These are phyloP conservation scores for Melastoma candidum DNA, from an alignment of 441 rosid species.

Conservation along the genomic window DNA sequence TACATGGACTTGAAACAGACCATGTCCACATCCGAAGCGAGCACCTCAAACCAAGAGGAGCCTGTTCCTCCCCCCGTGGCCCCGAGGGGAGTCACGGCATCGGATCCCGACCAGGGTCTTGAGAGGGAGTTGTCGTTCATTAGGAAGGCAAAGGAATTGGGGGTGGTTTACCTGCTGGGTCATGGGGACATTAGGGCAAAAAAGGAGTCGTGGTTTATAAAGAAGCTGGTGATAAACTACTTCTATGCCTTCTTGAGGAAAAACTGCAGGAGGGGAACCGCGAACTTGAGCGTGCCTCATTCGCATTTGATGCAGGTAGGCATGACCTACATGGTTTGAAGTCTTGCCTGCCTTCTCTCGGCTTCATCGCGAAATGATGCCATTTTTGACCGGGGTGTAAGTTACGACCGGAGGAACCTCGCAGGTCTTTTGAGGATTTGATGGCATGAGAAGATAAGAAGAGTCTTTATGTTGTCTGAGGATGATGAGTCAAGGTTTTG, in stretches of 20 bases:
- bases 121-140: slow-evolving; percentile 91
- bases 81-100: slow-evolving; percentile 21
- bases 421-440: too few species aligned
- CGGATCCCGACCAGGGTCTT: slow-evolving; percentile 76
- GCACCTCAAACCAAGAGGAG: slow-evolving; percentile 40
- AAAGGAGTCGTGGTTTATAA: slow-evolving; percentile 92
- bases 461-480: too few species aligned
- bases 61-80: slow-evolving; percentile 7
- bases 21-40: slow-evolving; percentile 43
- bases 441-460: too few species aligned
- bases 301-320: slow-evolving; percentile 95
- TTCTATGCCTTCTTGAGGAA: slow-evolving; percentile 89
- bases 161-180: slow-evolving; percentile 96
- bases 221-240: slow-evolving; percentile 85
- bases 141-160: slow-evolving; percentile 83
- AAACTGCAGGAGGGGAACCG: slow-evolving; percentile 89
- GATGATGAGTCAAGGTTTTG: too few species aligned
- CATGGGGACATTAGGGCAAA: slow-evolving; percentile 94
- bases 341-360: slow-evolving; percentile 13
- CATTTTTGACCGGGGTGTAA: too few species aligned
- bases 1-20: slow-evolving; percentile 32
- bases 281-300: slow-evolving; percentile 90
- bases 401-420: too few species aligned
- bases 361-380: too few species aligned
- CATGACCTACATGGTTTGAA: slow-evolving; percentile 97